phyloP scores from a whole-genome alignment of 441 rosid genomes.

The Dalechampia spathulata region DNA sequence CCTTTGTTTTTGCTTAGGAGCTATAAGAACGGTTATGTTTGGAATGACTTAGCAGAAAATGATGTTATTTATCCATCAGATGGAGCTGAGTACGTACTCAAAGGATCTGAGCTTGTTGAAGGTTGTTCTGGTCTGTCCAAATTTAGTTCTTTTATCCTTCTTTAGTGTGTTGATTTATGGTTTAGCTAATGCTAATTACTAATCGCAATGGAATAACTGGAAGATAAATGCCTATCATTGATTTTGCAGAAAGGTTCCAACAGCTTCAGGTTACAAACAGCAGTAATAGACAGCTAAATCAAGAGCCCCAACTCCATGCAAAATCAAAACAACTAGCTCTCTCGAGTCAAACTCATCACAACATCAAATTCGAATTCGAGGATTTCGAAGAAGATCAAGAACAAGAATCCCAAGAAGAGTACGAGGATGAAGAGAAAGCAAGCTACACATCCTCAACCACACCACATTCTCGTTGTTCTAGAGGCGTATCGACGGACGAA shows the following conservation, averaged over 20 bases:
- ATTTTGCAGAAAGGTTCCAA: constrained; percentile 32
- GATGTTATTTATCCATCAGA: constrained; percentile 66
- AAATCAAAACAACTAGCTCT: too few species aligned
- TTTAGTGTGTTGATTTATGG: too few species aligned
- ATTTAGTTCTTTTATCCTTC: neutral
- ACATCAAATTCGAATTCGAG: constrained; percentile 23
- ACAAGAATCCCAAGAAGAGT: constrained; percentile 34
- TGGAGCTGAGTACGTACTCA: constrained; percentile 79
- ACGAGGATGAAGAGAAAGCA: constrained; percentile 65
- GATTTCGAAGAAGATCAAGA: constrained; percentile 29
- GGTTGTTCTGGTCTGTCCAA: constrained; percentile 39
- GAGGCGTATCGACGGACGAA: constrained; percentile 71
- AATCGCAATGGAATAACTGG: too few species aligned
- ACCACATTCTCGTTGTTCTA: constrained; percentile 69
- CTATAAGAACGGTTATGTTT: constrained; percentile 85
- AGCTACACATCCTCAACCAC: constrained; percentile 77
- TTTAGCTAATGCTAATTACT: neutral
- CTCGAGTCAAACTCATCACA: constrained; percentile 3
- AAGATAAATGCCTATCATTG: neutral
- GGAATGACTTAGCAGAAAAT: constrained; percentile 82
- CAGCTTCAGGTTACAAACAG: constrained; percentile 20
- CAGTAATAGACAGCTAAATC: constrained; percentile 14
- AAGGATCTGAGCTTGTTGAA: constrained; percentile 73
- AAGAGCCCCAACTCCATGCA: constrained; percentile 37
- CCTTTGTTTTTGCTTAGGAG: constrained; percentile 31